A percentile compares a stretch with the other conserved stretches of the same genome.
These are phyloP conservation scores for Ceratocystiopsis minuta DNA, from an alignment of 2,329 filamentous ascomycete genomes.

Conservation along the genomic window DNA sequence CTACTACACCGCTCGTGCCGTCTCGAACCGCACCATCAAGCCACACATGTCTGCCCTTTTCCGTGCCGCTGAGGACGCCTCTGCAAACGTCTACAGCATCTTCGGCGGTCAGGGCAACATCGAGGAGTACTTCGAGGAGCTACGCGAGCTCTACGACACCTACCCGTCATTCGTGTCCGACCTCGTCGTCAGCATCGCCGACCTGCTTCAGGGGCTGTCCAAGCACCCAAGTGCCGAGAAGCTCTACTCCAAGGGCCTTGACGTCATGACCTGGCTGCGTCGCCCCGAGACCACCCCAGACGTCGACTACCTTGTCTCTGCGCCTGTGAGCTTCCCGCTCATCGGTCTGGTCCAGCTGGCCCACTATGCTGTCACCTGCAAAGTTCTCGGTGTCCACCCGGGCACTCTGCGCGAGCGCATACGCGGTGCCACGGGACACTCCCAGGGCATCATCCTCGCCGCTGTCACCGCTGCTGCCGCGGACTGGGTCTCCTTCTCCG, in stretches of 20 bases:
- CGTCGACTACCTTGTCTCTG: constrained; percentile 82
- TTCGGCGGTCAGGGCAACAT: constrained; percentile 98
- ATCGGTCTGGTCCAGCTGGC: constrained; percentile 93
- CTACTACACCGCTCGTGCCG: constrained; percentile 80
- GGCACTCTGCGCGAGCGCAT: constrained; percentile 74
- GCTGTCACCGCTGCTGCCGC: constrained; percentile 79
- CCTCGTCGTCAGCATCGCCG: constrained; percentile 62
- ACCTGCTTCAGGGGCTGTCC: constrained; percentile 71
- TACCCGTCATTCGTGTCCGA: constrained; percentile 85
- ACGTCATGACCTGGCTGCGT: constrained; percentile 85
- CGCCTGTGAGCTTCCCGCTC: constrained; percentile 85
- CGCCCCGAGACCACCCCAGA: constrained; percentile 81
- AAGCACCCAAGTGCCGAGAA: constrained; percentile 78
- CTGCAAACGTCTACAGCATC: constrained; percentile 77
- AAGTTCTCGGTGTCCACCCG: constrained; percentile 74
- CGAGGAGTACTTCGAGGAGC: constrained; percentile 97
- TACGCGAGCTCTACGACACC: constrained; percentile 76
- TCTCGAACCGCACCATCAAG: constrained; percentile 71
- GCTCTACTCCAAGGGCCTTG: constrained; percentile 91
- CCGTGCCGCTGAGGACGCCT: constrained; percentile 67
- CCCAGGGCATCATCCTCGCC: constrained; percentile 87
- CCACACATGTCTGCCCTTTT: constrained; percentile 86
- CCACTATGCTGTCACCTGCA: constrained; percentile 89
- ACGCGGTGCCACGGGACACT: constrained; percentile 83
- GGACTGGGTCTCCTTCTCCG: constrained; percentile 82